Percentiles rank a stretch among this genome's conserved stretches.
Conservation (phyloP, 2,329 filamentous ascomycete species). For the Sphaerostilbella broomeana region DNA sequence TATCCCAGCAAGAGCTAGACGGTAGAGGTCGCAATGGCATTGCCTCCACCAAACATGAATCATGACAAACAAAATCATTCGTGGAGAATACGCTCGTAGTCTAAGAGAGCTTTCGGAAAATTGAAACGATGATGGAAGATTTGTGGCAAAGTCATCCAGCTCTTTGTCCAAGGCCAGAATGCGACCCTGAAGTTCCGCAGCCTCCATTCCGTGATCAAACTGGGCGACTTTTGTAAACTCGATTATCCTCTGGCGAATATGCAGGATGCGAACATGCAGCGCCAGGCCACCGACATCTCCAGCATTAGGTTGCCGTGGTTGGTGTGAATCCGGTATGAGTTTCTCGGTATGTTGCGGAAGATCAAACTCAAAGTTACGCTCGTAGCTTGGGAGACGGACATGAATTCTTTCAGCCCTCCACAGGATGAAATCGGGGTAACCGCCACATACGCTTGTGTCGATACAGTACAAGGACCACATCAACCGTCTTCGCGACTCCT, state of each 20-base stretch:
- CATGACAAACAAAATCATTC: slow-evolving; percentile 53
- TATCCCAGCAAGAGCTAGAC: slow-evolving; percentile 44
- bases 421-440: slow-evolving; percentile 39
- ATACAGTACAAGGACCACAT: slow-evolving; percentile 41
- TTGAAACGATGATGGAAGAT: slow-evolving; percentile 49
- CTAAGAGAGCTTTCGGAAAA: slow-evolving; percentile 52
- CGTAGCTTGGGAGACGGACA: slow-evolving; percentile 36
- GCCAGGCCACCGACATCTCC: slow-evolving; percentile 51
- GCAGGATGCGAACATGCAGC: slow-evolving; percentile 49
- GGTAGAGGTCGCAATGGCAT: slow-evolving; percentile 52
- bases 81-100: slow-evolving; percentile 49
- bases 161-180: slow-evolving; percentile 43
- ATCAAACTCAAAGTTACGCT: slow-evolving; percentile 49
- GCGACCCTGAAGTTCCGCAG: slow-evolving; percentile 36
- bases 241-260: slow-evolving; percentile 47
- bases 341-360: slow-evolving; percentile 48
- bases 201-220: slow-evolving; percentile 32
- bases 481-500: slow-evolving; percentile 36
- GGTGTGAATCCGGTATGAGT: slow-evolving; percentile 39
- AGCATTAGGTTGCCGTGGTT: slow-evolving; percentile 33
- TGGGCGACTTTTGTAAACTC: slow-evolving; percentile 44
- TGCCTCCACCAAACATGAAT: slow-evolving; percentile 55
- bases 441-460: slow-evolving; percentile 36
- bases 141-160: slow-evolving; percentile 46
- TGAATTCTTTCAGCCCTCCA: slow-evolving; percentile 37